A percentile compares a stretch with the other conserved stretches of the same genome.
phyloP scores from a whole-genome alignment of 2,329 filamentous ascomycete species.

The Sphaerulina musiva region DNA sequence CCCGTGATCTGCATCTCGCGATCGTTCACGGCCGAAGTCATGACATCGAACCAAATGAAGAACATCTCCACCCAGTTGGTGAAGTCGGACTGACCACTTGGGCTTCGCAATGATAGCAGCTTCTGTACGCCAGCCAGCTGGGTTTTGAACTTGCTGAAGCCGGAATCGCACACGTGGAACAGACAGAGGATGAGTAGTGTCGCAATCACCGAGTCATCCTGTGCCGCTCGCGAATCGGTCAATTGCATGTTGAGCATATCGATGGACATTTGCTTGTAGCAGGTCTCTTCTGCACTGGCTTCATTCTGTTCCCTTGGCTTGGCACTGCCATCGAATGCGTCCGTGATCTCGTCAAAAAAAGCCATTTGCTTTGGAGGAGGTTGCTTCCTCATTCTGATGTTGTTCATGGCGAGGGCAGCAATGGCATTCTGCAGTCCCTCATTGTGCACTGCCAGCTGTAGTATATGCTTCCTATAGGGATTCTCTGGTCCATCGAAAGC shows the following conservation, averaged over 20 bases:
- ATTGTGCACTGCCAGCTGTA: constrained; percentile 69
- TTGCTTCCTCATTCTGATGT: constrained; percentile 75
- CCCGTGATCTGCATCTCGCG: constrained; percentile 73
- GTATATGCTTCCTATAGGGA: constrained; percentile 76
- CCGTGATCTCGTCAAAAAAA: constrained; percentile 30
- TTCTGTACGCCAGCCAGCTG: constrained; percentile 92
- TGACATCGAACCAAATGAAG: constrained; percentile 91
- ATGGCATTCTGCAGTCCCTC: constrained; percentile 87
- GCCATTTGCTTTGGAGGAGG: constrained; percentile 42
- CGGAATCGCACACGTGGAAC: constrained; percentile 89
- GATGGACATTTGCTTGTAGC: constrained; percentile 78
- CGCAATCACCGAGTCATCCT: constrained; percentile 79
- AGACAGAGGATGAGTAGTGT: constrained; percentile 83
- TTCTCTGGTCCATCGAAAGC: constrained; percentile 81
- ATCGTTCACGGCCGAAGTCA: constrained; percentile 87
- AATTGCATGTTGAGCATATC: constrained; percentile 77
- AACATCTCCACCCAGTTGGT: constrained; percentile 87
- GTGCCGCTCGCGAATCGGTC: constrained; percentile 65
- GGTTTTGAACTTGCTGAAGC: constrained; percentile 85
- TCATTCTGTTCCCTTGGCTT: constrained; percentile 43
- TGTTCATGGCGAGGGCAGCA: constrained; percentile 81
- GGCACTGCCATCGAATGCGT: constrained; percentile 24
- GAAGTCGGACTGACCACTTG: constrained; percentile 55
- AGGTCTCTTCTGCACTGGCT: constrained; percentile 67
- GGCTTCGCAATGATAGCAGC: constrained; percentile 69